A percentile compares a stretch with the other conserved stretches of the same genome.
phyloP scores from a whole-genome alignment of 306 rosid genomes.

The Purshia tridentata region DNA sequence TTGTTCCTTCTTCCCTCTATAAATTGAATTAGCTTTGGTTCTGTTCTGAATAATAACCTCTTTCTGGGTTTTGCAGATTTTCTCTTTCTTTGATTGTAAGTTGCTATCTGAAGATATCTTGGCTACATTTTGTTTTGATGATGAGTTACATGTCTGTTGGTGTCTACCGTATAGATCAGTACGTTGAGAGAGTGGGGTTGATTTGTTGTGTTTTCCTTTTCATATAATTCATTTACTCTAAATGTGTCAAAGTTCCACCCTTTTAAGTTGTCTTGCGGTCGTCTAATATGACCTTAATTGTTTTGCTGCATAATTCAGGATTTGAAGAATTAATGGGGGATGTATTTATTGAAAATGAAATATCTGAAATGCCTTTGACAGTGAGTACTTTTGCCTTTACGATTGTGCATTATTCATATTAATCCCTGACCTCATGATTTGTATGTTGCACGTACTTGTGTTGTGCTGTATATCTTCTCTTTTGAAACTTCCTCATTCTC shows the following conservation, averaged over 20 bases:
- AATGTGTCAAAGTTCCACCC: slow-evolving; percentile 1
- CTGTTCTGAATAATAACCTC: slow-evolving; percentile 10
- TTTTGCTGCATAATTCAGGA: slow-evolving; percentile 28
- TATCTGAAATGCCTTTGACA: slow-evolving; percentile 26
- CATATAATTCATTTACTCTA: slow-evolving; percentile 7
- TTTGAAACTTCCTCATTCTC: not conserved
- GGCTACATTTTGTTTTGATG: slow-evolving; percentile 3
- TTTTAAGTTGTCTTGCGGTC: not conserved
- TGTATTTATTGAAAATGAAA: slow-evolving; percentile 22
- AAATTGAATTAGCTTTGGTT: slow-evolving; percentile 21
- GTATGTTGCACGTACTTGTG: not conserved
- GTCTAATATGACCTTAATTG: not conserved
- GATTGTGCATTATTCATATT: not conserved
- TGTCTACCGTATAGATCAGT: no score
- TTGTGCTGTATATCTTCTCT: not conserved
- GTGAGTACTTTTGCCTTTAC: slow-evolving; percentile 26
- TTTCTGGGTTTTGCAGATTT: slow-evolving; percentile 40
- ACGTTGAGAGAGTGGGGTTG: not conserved
- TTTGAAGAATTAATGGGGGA: slow-evolving; percentile 32
- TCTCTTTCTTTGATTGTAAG: slow-evolving; percentile 24
- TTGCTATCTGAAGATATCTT: slow-evolving; percentile 13
- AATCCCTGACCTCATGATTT: not conserved
- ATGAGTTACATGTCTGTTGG: not conserved
- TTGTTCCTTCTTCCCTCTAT: slow-evolving; percentile 14
- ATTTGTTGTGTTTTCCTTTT: not conserved